Evolutionary conservation across 345 rosid species (phyloP).

Genomic region (Citrus sp.): DNA sequence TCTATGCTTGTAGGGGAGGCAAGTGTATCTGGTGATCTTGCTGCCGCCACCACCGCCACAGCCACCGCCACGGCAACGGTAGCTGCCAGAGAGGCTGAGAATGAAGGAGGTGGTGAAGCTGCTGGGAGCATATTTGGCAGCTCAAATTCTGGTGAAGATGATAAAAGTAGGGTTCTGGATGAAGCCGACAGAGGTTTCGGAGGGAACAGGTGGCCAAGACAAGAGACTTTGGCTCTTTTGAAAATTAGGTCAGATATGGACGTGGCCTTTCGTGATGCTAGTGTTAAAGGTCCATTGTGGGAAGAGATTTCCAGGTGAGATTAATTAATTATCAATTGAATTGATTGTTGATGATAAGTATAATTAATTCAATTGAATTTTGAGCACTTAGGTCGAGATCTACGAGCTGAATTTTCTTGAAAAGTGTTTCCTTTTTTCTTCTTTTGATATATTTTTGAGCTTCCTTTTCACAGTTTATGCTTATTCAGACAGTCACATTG

Average conservation of each 20-base stretch:
- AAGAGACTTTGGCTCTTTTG: slow-evolving; percentile 51
- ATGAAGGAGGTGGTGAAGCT: slow-evolving; percentile 8
- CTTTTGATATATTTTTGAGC: not conserved
- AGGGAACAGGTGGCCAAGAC: slow-evolving; percentile 51
- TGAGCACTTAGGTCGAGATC: not conserved
- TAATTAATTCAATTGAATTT: not conserved
- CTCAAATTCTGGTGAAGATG: slow-evolving; percentile 29
- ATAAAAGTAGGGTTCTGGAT: slow-evolving; percentile 12
- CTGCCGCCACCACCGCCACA: slow-evolving; percentile 10
- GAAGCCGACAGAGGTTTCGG: slow-evolving; percentile 33
- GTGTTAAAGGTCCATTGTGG: slow-evolving; percentile 52
- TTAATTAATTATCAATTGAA: slow-evolving; percentile 50
- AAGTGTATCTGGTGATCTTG: slow-evolving; percentile 16
- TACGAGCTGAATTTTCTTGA: not conserved
- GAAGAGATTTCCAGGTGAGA: slow-evolving; percentile 57
- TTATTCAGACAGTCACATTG: not conserved
- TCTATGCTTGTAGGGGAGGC: slow-evolving; percentile 11
- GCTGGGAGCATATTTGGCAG: not conserved
- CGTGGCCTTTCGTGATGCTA: slow-evolving; percentile 42
- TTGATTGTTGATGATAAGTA: no score
- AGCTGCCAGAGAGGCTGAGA: not conserved
- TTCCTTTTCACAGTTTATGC: not conserved
- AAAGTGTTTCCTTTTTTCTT: not conserved
- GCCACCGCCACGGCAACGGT: not conserved
- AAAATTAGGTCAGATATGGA: slow-evolving; percentile 56